These are phyloP conservation scores for Geotrichum ghanense DNA, from an alignment of 805 yeast genomes.

Conservation along the genomic window DNA sequence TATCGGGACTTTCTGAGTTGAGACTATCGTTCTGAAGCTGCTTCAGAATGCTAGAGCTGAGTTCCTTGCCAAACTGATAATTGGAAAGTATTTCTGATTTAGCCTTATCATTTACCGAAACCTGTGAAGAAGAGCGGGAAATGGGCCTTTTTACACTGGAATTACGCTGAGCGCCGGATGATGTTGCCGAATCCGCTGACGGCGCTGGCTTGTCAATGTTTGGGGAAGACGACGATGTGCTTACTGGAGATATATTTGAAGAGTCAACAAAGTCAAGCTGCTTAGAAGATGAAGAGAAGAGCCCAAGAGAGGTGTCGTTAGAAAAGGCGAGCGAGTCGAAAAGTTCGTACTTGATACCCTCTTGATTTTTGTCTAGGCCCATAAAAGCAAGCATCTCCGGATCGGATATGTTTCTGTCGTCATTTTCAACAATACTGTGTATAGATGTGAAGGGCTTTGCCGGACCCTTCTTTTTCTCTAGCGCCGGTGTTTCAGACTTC, in stretches of 20 bases:
- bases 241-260: not conserved
- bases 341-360: not conserved
- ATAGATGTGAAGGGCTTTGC: not conserved
- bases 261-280: not conserved
- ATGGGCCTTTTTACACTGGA: not conserved
- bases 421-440: not conserved
- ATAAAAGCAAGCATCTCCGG: not conserved
- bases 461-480: not conserved
- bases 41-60: not conserved
- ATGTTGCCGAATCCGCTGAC: not conserved
- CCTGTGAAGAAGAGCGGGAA: not conserved
- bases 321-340: not conserved
- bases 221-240: not conserved
- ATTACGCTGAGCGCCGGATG: not conserved
- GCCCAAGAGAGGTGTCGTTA: not conserved
- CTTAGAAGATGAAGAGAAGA: not conserved
- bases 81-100: not conserved
- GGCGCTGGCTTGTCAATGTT: not conserved
- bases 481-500: not conserved
- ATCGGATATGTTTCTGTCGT: not conserved
- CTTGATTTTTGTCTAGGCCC: not conserved
- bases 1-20: not conserved
- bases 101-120: not conserved
- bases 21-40: not conserved
- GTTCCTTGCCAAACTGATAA: not conserved